Evolutionary conservation across 2,329 filamentous ascomycete species (phyloP).

Genomic region (Chalaropsis thielavioides): DNA sequence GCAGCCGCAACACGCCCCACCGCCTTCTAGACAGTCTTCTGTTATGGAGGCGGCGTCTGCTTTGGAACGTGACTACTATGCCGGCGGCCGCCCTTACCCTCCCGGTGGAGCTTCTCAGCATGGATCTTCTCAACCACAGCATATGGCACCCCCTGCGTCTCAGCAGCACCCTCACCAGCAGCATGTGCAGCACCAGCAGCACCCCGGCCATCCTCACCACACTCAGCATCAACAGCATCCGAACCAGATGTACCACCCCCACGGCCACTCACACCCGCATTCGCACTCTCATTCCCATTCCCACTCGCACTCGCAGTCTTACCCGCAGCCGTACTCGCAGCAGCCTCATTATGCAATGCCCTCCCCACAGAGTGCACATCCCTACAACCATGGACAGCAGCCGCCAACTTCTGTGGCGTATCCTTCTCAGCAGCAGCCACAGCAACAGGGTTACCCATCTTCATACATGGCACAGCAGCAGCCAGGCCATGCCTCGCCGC

Average conservation of each 20-base stretch:
- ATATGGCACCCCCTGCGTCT: slow-evolving; percentile 30
- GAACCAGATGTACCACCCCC: slow-evolving; percentile 30
- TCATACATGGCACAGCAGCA: slow-evolving; percentile 11
- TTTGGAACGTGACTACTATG: slow-evolving; percentile 37
- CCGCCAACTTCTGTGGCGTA: neutral
- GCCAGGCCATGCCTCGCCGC: slow-evolving; percentile 17
- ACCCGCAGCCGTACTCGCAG: neutral
- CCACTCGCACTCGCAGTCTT: slow-evolving; percentile 18
- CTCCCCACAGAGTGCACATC: slow-evolving; percentile 26
- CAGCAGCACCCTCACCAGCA: slow-evolving; percentile 30
- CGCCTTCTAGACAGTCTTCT: slow-evolving; percentile 32
- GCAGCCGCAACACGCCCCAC: slow-evolving; percentile 32
- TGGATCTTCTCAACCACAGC: neutral
- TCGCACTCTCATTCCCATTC: slow-evolving; percentile 21
- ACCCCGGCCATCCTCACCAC: slow-evolving; percentile 30
- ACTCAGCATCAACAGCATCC: slow-evolving; percentile 44
- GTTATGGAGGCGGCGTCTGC: slow-evolving; percentile 25
- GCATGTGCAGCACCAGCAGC: slow-evolving; percentile 25
- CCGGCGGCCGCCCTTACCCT: slow-evolving; percentile 26
- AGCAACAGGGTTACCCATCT: slow-evolving; percentile 17
- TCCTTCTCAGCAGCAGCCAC: slow-evolving; percentile 18
- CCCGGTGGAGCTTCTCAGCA: slow-evolving; percentile 23
- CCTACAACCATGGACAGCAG: slow-evolving; percentile 21
- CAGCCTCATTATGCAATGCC: slow-evolving; percentile 22
- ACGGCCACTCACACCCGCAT: slow-evolving; percentile 7